These are phyloP conservation scores for Termitomyces sp. DNA, from an alignment of 768 basidiomycete species.

Conservation along the genomic window DNA sequence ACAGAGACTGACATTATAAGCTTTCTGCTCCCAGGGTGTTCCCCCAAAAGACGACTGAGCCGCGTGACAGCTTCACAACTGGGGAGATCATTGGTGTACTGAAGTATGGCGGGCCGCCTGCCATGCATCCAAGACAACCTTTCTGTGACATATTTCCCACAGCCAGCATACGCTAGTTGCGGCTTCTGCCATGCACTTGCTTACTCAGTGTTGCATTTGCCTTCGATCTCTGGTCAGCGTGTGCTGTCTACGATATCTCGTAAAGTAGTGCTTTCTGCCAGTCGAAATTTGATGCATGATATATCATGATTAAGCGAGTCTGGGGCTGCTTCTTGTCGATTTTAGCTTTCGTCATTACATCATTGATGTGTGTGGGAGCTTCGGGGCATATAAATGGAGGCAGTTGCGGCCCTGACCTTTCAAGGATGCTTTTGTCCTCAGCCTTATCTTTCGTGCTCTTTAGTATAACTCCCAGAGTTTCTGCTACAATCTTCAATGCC, in stretches of 20 bases:
- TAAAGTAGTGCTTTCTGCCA: too few relatives aligned
- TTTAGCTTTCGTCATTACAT: not conserved
- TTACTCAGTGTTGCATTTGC: not conserved
- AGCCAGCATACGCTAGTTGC: not conserved
- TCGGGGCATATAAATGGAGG: not conserved
- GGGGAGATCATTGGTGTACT: not conserved
- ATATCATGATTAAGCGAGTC: too few relatives aligned
- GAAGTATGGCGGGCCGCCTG: not conserved
- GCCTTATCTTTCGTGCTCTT: not conserved
- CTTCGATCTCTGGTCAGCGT: not conserved
- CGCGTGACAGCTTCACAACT: not conserved
- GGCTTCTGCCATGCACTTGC: not conserved
- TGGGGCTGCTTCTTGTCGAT: not conserved
- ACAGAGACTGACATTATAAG: not conserved
- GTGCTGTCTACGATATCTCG: not conserved
- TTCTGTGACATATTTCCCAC: not conserved
- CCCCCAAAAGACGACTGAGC: not conserved
- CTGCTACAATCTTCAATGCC: conserved; percentile 32
- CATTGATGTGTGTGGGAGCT: conserved; percentile 1
- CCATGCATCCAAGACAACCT: not conserved
- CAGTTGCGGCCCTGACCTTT: not conserved
- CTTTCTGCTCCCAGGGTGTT: not conserved
- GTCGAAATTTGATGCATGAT: not conserved
- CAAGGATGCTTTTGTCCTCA: conserved; percentile 3
- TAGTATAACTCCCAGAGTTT: not conserved